These are phyloP conservation scores for Fusarium paranaense DNA, from an alignment of 2,329 filamentous ascomycete genomes.

Conservation along the genomic window DNA sequence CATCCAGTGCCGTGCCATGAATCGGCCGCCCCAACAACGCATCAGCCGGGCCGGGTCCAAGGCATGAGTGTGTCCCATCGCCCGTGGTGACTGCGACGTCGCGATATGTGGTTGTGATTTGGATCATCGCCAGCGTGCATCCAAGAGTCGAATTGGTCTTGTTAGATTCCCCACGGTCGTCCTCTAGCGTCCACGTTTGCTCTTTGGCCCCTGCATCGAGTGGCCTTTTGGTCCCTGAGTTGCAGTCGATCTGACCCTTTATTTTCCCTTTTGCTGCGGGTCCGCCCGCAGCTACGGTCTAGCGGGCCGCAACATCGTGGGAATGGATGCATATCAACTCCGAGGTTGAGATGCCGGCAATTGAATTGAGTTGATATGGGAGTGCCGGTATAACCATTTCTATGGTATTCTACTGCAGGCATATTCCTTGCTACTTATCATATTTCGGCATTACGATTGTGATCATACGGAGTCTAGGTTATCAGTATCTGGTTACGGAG, in stretches of 20 bases:
- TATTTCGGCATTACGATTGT: not conserved
- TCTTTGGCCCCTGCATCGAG: not conserved
- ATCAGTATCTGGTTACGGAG: not conserved
- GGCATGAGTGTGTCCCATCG: not conserved
- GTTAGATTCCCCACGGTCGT: conserved; percentile 2
- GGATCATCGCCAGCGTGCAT: conserved; percentile 18
- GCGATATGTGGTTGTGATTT: conserved; percentile 20
- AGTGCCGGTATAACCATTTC: not conserved
- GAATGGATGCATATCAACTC: not conserved
- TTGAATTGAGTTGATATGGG: not conserved
- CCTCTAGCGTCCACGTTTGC: conserved; percentile 1
- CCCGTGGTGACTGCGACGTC: not conserved
- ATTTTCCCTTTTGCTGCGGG: not conserved
- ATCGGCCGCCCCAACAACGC: not conserved
- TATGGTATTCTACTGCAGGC: not conserved
- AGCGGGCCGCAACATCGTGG: not conserved
- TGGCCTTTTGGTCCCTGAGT: not conserved
- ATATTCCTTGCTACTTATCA: not conserved
- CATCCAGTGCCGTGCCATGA: not conserved
- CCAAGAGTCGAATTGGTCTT: not conserved
- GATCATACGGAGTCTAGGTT: not conserved
- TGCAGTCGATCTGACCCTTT: conserved; percentile 7
- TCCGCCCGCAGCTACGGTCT: not conserved
- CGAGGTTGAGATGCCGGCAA: not conserved
- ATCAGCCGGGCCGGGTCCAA: not conserved